A percentile compares a stretch with the other conserved stretches of the same genome.
phyloP scores from a whole-genome alignment of 164 flowering plant species.

The Sedum album region DNA sequence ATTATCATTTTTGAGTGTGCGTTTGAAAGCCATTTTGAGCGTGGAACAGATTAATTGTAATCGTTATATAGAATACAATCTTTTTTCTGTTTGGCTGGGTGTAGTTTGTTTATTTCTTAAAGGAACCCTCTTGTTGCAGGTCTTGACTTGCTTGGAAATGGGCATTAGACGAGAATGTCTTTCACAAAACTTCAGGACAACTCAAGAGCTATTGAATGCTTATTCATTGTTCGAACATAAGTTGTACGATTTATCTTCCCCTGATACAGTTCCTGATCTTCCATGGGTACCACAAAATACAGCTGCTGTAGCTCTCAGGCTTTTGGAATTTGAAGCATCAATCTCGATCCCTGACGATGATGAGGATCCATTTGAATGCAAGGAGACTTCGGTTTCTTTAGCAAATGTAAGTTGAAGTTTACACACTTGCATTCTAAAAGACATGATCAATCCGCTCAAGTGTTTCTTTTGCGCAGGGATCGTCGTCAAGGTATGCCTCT shows the following conservation, averaged over 20 bases:
- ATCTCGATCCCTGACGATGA: conserved; percentile 40
- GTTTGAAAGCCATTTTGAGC: neutral
- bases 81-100: neutral
- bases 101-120: neutral
- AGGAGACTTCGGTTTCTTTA: conserved; percentile 33
- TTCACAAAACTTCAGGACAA: conserved; percentile 52
- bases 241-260: conserved; percentile 16
- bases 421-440: neutral
- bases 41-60: neutral
- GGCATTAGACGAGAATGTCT: conserved; percentile 50
- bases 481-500: conserved; percentile 33
- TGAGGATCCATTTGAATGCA: conserved; percentile 25
- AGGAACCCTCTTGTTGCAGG: conserved; percentile 26
- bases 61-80: neutral
- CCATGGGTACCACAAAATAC: conserved; percentile 88
- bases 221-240: conserved; percentile 8
- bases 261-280: conserved; percentile 42
- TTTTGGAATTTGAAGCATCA: conserved; percentile 77
- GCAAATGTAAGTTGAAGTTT: neutral
- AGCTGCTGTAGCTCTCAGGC: too few species aligned
- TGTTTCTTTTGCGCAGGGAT: conserved; percentile 27
- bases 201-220: conserved; percentile 51
- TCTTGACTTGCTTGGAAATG: conserved; percentile 51
- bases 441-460: neutral
- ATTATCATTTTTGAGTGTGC: neutral